Evolutionary conservation across 345 rosid genomes (phyloP).

Genomic region (Ceriops decandra): DNA sequence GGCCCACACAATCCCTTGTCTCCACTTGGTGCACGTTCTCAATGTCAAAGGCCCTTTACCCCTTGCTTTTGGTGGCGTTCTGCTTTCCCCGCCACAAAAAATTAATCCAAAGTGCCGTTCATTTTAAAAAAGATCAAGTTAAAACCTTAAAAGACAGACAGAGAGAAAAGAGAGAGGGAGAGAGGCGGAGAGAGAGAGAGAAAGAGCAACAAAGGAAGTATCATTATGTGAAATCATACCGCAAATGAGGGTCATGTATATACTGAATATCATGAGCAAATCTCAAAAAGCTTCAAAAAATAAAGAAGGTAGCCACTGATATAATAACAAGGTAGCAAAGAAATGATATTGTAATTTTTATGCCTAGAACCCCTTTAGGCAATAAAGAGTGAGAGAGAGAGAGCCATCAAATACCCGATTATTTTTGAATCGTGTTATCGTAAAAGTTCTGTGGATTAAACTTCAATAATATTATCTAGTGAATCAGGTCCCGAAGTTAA

Average conservation of each 20-base stretch:
- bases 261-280: background rate
- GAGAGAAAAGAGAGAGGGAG: too few relatives aligned
- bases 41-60: slow-evolving; percentile 10
- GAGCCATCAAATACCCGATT: background rate
- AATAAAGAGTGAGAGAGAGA: background rate
- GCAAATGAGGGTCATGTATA: too few relatives aligned
- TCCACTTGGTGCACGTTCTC: slow-evolving; percentile 14
- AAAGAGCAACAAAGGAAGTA: too few relatives aligned
- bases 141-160: too few relatives aligned
- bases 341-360: background rate
- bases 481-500: too few relatives aligned
- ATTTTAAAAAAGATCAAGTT: too few relatives aligned
- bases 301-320: too few relatives aligned
- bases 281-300: background rate
- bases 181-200: too few relatives aligned
- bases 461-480: too few relatives aligned
- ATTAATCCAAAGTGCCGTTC: too few relatives aligned
- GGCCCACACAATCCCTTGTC: slow-evolving; percentile 23
- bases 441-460: background rate
- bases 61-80: background rate
- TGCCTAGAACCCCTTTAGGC: background rate
- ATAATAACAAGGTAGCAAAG: background rate
- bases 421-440: background rate
- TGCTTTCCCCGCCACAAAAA: background rate
- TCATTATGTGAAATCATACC: too few relatives aligned